Base-by-base conservation (phyloP, 2,329 filamentous ascomycete species). In the Alternaria triticimaculans region DNA sequence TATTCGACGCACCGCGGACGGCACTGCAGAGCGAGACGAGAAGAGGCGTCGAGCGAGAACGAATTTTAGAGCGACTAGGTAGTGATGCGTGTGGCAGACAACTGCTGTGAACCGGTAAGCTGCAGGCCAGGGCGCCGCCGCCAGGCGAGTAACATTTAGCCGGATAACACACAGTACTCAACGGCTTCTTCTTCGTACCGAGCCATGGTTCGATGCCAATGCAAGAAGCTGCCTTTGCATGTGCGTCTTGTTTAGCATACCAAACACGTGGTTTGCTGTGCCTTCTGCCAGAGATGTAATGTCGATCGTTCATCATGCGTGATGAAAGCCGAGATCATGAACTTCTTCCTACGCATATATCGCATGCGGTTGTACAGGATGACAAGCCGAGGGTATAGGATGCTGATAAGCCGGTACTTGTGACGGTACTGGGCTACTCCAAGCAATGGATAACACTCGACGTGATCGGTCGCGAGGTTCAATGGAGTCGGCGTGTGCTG, bases 131-230 rank as follows among this genome's bases (percentile, higher is more conserved):
- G 54, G 28, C 45, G 45, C 60, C 28, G 43, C 46, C 20, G 50
- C 41, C 41, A 60, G 33, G 51, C 43, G 54, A 58, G 48, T 12
- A n/a, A 54, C 46, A 76, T 75, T 76, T 76, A 74, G 66, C 73
- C 73, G 72, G 71, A 75, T 76, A 74, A 70, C 65, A 55, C 62
- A 60, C 45, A 58, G 48, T 49, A 45, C 46, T 25, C 50, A 25
- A 55, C 25, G 26, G 33, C 25, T 18, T 25, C 18, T 53, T 51
- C 21, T 23, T 49, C 11, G 15, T 30, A 37, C 44, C 21, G 23
- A 46, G n/a, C 41, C 14, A 33, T 21, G 28, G 26, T 46, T 43
- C 23, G 9, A 51, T 43, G 30, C 14, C 21, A 5, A 10, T 41
- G 0, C 23, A 30, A 18, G 37, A 53, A 5, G 45, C 14, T 10